phyloP scores from a whole-genome alignment of 768 basidiomycete species.

The Tylopilus sp. region DNA sequence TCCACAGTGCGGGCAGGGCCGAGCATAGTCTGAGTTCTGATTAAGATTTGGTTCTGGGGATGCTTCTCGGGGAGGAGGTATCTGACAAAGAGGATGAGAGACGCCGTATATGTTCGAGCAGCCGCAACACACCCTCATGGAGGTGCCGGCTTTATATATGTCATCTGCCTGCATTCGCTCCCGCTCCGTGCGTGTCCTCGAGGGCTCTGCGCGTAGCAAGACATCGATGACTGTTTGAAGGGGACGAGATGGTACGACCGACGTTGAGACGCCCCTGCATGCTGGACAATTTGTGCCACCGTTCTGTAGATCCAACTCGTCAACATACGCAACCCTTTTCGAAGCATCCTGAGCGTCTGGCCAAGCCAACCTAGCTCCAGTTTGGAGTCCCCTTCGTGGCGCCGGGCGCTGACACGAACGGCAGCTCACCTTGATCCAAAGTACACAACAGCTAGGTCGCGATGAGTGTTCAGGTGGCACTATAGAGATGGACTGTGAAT shows the following conservation, averaged over 20 bases:
- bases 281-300: conserved; percentile 83
- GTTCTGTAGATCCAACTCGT: conserved; percentile 47
- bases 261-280: conserved; percentile 67
- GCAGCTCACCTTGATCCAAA: conserved; percentile 79
- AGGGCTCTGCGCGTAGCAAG: conserved; percentile 67
- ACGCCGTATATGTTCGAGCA: background rate
- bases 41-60: conserved; percentile 76
- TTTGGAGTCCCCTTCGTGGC: conserved; percentile 1
- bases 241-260: conserved; percentile 68
- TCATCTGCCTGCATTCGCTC: conserved; percentile 83
- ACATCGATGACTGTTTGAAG: conserved; percentile 72
- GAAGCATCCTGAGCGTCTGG: background rate
- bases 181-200: conserved; percentile 59
- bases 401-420: background rate
- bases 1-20: conserved; percentile 78
- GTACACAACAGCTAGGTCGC: conserved; percentile 61
- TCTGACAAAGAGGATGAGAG: conserved; percentile 37
- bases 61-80: conserved; percentile 70
- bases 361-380: background rate
- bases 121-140: conserved; percentile 56
- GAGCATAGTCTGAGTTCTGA: conserved; percentile 58
- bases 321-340: background rate
- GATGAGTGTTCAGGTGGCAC: conserved; percentile 41
- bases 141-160: conserved; percentile 59
- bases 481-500: conserved; percentile 13